Evolutionary conservation across 306 rosid species (phyloP).

Genomic region (Parietaria judaica): DNA sequence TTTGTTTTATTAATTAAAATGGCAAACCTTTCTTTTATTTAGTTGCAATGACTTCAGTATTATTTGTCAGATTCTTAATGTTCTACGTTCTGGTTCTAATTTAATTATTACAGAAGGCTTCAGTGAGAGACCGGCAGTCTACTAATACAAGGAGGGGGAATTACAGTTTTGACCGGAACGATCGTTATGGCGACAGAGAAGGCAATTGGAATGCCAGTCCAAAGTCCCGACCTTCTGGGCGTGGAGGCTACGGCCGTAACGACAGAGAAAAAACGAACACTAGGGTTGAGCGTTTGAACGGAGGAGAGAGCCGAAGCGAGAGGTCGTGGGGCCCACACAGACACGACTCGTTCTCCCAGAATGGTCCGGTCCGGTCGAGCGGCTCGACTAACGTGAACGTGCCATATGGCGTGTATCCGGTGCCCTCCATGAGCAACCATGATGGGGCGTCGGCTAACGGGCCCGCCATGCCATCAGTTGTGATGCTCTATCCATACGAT

Average conservation of each 20-base stretch:
- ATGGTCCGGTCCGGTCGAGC: constrained; percentile 69
- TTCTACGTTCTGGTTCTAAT: constrained; percentile 4
- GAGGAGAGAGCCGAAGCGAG: constrained; percentile 62
- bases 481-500: constrained; percentile 81
- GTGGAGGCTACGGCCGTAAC: constrained; percentile 57
- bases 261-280: constrained; percentile 60
- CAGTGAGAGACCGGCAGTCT: constrained; percentile 66
- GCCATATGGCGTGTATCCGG: constrained; percentile 66
- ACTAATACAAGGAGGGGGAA: constrained; percentile 64
- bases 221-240: constrained; percentile 62
- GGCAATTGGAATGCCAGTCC: constrained; percentile 73
- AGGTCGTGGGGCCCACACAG: constrained; percentile 78
- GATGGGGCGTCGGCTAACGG: constrained; percentile 69
- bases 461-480: constrained; percentile 62
- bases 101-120: constrained; percentile 55
- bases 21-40: neutral
- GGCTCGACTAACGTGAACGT: constrained; percentile 57
- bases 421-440: constrained; percentile 57
- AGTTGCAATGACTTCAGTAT: neutral
- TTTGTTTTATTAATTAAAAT: neutral
- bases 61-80: neutral
- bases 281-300: constrained; percentile 53
- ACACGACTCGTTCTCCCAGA: constrained; percentile 51
- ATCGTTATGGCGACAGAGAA: constrained; percentile 80
- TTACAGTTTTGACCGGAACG: constrained; percentile 65